Conservation (phyloP, 306 rosid genomes). For the Canavalia gladiata region DNA sequence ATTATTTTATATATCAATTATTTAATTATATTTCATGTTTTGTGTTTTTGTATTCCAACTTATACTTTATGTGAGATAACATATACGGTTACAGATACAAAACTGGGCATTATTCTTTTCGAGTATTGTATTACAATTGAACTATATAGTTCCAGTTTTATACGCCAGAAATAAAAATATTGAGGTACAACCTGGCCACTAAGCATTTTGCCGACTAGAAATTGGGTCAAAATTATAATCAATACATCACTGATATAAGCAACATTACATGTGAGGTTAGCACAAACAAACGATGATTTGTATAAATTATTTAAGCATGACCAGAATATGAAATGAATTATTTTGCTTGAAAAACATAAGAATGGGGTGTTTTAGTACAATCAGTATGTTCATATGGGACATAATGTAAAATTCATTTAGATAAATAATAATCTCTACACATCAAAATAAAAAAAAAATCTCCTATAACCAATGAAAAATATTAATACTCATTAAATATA, state of each 20-base stretch:
- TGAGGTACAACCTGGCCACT: too few species aligned
- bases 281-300: not conserved
- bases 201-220: not conserved
- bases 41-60: not conserved
- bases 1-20: too few species aligned
- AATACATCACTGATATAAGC: slow-evolving; percentile 10
- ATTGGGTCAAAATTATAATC: slow-evolving; percentile 34
- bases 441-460: too few species aligned
- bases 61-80: not conserved
- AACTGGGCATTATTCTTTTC: not conserved
- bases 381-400: not conserved
- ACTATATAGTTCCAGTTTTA: not conserved
- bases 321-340: not conserved
- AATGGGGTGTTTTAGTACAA: not conserved
- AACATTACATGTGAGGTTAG: slow-evolving; percentile 43
- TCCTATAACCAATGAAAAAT: too few species aligned
- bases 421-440: too few species aligned
- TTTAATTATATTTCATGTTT: not conserved
- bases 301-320: not conserved
- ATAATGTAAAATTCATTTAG: not conserved
- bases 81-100: not conserved
- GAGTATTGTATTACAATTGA: not conserved
- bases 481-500: not conserved
- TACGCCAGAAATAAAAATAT: not conserved
- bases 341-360: not conserved